These are phyloP conservation scores for Botrytis medusae DNA, from an alignment of 2,329 filamentous ascomycete species.

Conservation along the genomic window DNA sequence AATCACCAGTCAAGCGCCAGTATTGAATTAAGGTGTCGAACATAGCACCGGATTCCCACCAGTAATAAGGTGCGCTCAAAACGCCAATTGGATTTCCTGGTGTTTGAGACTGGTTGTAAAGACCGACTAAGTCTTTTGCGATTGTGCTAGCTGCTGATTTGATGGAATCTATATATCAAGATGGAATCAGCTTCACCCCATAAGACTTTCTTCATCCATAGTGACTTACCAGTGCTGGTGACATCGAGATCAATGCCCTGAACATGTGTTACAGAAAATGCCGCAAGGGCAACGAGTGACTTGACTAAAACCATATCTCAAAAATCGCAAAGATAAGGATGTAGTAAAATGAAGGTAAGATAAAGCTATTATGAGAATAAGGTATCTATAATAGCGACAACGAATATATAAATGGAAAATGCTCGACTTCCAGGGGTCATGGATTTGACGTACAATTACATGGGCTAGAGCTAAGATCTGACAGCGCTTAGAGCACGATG, in stretches of 20 bases:
- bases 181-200: background rate
- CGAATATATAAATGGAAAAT: background rate
- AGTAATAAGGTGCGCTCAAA: constrained; percentile 41
- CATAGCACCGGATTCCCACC: constrained; percentile 71
- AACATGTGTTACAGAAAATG: constrained; percentile 24
- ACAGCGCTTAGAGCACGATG: background rate
- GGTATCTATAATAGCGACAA: background rate
- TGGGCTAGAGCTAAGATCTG: background rate
- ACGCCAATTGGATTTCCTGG: constrained; percentile 26
- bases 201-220: background rate
- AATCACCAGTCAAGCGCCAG: constrained; percentile 60
- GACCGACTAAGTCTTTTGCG: constrained; percentile 26
- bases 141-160: constrained; percentile 29
- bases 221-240: constrained; percentile 24
- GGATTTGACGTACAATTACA: background rate
- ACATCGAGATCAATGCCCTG: constrained; percentile 25
- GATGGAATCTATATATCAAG: constrained; percentile 29
- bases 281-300: constrained; percentile 27
- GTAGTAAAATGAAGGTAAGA: background rate
- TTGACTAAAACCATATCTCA: constrained; percentile 23
- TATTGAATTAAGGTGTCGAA: constrained; percentile 71
- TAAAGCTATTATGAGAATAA: background rate
- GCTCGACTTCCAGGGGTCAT: background rate
- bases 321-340: background rate
- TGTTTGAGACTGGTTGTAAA: constrained; percentile 30